Conservation (phyloP, 331 rosid species). For the Acacia pycnantha region DNA sequence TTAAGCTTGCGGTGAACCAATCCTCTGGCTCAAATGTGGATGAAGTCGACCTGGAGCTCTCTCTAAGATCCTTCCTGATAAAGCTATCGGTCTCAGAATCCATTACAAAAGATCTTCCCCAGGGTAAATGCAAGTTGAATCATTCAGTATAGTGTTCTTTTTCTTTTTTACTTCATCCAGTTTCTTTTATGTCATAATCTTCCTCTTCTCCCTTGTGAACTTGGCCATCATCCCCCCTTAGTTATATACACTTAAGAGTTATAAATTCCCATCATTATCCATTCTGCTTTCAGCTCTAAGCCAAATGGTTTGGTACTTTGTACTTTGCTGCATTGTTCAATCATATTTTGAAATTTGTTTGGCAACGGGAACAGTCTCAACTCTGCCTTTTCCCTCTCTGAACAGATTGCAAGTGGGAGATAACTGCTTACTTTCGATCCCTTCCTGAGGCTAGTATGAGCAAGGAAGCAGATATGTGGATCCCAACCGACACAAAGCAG, state of each 20-base stretch:
- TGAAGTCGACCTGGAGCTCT: conserved; percentile 66
- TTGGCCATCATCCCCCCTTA: background rate
- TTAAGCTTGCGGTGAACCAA: conserved; percentile 65
- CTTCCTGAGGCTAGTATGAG: conserved; percentile 59
- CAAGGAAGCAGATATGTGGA: conserved; percentile 69
- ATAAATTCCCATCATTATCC: background rate
- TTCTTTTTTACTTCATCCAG: background rate
- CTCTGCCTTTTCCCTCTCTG: background rate
- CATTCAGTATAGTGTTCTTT: background rate
- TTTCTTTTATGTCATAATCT: background rate
- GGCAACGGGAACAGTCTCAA: conserved; percentile 15
- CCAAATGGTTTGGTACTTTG: background rate
- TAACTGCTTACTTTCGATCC: conserved; percentile 64
- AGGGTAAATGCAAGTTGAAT: conserved; percentile 37
- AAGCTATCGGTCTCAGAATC: conserved; percentile 72
- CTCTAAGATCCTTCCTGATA: conserved; percentile 74
- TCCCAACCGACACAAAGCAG: conserved; percentile 74
- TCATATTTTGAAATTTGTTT: conserved; percentile 23
- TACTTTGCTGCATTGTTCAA: conserved; percentile 10
- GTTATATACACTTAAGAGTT: background rate
- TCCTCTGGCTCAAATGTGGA: conserved; percentile 56
- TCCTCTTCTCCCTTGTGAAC: background rate
- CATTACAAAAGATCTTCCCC: conserved; percentile 64
- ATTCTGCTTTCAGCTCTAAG: conserved; percentile 10
- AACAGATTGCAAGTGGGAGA: conserved; percentile 85